phyloP scores from a whole-genome alignment of 2,329 filamentous ascomycete genomes.

The Aspergillus clavatus region DNA sequence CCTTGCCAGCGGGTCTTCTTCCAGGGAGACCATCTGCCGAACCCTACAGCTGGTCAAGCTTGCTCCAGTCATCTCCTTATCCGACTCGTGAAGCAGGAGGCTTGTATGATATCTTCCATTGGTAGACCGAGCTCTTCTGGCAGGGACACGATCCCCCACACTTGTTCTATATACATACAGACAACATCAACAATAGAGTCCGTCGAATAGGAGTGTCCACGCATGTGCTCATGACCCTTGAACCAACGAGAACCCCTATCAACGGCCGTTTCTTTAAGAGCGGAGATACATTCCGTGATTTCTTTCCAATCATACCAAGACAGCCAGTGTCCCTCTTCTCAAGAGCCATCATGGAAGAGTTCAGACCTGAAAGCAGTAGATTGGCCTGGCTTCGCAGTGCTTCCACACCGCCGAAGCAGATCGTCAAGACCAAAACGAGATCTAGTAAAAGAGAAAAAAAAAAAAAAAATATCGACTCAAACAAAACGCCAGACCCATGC shows the following conservation, averaged over 20 bases:
- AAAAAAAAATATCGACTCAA: no score
- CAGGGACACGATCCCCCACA: not conserved
- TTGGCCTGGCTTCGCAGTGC: no score
- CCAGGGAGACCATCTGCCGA: no score
- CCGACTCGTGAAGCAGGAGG: not conserved
- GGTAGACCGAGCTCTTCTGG: not conserved
- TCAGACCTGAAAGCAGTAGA: no score
- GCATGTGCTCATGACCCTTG: no score
- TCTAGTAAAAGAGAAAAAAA: no score
- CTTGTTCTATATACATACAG: slow-evolving; percentile 7
- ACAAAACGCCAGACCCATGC: slow-evolving; percentile 32
- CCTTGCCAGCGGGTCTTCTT: no score
- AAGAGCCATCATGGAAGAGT: no score
- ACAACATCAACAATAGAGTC: not conserved
- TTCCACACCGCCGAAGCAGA: not conserved
- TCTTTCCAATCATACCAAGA: not conserved
- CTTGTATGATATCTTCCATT: not conserved
- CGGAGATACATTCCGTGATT: not conserved
- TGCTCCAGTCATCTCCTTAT: not conserved
- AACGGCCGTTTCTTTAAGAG: slow-evolving; percentile 2
- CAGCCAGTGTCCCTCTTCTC: not conserved
- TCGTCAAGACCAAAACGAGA: slow-evolving; percentile 7
- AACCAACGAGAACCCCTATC: no score
- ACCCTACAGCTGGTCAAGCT: no score
- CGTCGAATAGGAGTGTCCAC: not conserved